Evolutionary conservation across 1,284 basidiomycete genomes (phyloP).

Genomic region (Uromyces viciae-fabae): DNA sequence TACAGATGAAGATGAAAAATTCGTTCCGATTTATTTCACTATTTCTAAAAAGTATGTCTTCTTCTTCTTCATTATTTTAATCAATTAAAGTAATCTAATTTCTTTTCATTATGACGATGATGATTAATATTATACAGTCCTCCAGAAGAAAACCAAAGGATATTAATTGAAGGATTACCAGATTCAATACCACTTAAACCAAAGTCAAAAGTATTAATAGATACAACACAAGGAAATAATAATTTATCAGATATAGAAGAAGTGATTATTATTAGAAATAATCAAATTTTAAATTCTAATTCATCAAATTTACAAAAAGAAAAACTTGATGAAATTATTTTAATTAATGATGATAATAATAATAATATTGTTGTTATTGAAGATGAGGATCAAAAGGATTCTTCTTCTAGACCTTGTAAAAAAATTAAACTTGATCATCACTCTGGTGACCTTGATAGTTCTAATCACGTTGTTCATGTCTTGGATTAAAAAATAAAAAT

Average conservation of each 20-base stretch:
- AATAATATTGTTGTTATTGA: too few relatives aligned
- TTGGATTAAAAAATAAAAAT: too few relatives aligned
- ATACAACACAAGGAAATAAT: neutral
- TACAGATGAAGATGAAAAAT: conserved; percentile 79
- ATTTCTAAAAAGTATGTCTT: conserved; percentile 56
- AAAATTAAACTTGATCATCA: conserved; percentile 19
- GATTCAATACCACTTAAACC: neutral
- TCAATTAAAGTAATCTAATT: neutral
- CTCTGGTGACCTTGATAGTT: too few relatives aligned
- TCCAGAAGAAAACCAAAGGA: neutral
- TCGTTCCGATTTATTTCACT: conserved; percentile 69
- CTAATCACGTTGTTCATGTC: too few relatives aligned
- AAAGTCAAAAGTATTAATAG: neutral
- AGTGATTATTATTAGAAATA: too few relatives aligned
- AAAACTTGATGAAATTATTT: conserved; percentile 4
- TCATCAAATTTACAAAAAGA: neutral
- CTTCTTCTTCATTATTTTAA: neutral
- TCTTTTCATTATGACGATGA: neutral
- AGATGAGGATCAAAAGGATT: too few relatives aligned
- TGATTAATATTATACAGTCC: too few relatives aligned
- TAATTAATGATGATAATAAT: neutral
- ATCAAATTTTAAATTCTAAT: too few relatives aligned
- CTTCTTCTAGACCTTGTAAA: neutral
- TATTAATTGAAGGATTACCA: conserved; percentile 3
- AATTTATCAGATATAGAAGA: conserved; percentile 14